phyloP scores from a whole-genome alignment of 192 early-diverging fungal species.

The Mortierella hygrophila region DNA sequence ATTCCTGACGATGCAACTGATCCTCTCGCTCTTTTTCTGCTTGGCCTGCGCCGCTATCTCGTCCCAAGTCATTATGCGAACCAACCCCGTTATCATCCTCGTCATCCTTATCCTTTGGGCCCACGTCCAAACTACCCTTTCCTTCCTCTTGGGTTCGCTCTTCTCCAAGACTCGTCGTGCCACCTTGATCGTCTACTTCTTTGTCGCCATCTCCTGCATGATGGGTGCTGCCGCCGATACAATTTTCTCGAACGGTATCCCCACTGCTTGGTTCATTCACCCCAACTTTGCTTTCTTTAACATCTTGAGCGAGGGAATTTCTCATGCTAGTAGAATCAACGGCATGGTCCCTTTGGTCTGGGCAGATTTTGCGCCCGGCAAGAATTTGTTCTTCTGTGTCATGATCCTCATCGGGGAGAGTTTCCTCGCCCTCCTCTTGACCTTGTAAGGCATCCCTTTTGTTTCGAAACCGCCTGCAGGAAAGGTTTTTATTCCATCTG shows the following conservation, averaged over 20 bases:
- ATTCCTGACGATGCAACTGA: constrained; percentile 47
- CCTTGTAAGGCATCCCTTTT: constrained; percentile 24
- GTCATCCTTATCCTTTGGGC: constrained; percentile 38
- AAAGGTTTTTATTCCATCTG: too few relatives aligned
- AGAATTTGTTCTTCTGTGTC: constrained; percentile 17
- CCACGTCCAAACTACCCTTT: constrained; percentile 26
- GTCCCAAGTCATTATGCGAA: constrained; percentile 30
- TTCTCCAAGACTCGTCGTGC: constrained; percentile 47
- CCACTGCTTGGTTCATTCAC: constrained; percentile 40
- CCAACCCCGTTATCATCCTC: constrained; percentile 24
- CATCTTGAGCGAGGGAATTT: constrained; percentile 13
- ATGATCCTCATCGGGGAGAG: constrained; percentile 41
- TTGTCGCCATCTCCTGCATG: constrained; percentile 42
- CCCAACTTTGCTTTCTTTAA: constrained; percentile 45
- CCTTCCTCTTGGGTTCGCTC: constrained; percentile 24
- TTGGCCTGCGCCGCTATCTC: constrained; percentile 23
- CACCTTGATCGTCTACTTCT: constrained; percentile 37
- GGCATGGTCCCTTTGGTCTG: constrained; percentile 33
- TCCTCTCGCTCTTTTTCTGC: constrained; percentile 39
- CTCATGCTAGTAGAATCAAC: constrained; percentile 22
- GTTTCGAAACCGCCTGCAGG: too few relatives aligned
- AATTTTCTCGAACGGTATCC: constrained; percentile 32
- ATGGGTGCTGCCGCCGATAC: constrained; percentile 14
- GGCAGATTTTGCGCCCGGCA: constrained; percentile 26
- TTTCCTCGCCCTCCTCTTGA: constrained; percentile 29